These are phyloP conservation scores for Comarum palustre DNA, from an alignment of 306 rosid genomes.

Conservation along the genomic window DNA sequence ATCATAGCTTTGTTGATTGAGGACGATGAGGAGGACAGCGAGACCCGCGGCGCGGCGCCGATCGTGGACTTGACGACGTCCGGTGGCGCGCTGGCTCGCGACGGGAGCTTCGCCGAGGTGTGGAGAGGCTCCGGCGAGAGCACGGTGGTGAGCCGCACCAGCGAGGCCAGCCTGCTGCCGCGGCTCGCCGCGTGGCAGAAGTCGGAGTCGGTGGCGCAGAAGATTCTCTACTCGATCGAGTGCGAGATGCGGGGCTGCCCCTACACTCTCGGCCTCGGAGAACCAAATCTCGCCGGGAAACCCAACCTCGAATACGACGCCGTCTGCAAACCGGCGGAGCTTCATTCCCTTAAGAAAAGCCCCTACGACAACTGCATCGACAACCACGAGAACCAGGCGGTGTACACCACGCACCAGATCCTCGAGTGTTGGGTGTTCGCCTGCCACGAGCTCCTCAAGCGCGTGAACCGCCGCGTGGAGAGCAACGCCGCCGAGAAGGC, in stretches of 20 bases:
- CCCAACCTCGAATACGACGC: conserved; percentile 66
- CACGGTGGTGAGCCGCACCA: conserved; percentile 50
- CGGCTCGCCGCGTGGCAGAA: conserved; percentile 75
- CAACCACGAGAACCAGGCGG: conserved; percentile 61
- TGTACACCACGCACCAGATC: conserved; percentile 78
- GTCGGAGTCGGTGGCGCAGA: conserved; percentile 47
- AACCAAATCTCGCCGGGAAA: conserved; percentile 66
- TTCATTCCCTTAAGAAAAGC: conserved; percentile 43
- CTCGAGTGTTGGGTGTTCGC: conserved; percentile 63
- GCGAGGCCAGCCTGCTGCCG: conserved; percentile 70
- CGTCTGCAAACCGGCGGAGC: conserved; percentile 62
- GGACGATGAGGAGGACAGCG: conserved; percentile 51
- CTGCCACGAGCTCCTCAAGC: conserved; percentile 39
- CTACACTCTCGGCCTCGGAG: conserved; percentile 77
- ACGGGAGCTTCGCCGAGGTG: conserved; percentile 53
- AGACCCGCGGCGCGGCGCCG: conserved; percentile 56
- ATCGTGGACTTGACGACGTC: conserved; percentile 37
- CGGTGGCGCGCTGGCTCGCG: conserved; percentile 37
- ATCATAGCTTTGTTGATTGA: conserved; percentile 59
- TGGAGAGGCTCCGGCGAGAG: conserved; percentile 42
- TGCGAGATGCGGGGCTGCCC: conserved; percentile 64
- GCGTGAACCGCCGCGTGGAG: conserved; percentile 42
- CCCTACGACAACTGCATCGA: conserved; percentile 49
- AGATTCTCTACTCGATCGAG: conserved; percentile 57
- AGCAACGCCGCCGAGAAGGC: conserved; percentile 40